A percentile compares a stretch with the other conserved stretches of the same genome.
Evolutionary conservation across 2,329 filamentous ascomycete species (phyloP).

Genomic region (Stagonosporopsis cucurbitacearum): DNA sequence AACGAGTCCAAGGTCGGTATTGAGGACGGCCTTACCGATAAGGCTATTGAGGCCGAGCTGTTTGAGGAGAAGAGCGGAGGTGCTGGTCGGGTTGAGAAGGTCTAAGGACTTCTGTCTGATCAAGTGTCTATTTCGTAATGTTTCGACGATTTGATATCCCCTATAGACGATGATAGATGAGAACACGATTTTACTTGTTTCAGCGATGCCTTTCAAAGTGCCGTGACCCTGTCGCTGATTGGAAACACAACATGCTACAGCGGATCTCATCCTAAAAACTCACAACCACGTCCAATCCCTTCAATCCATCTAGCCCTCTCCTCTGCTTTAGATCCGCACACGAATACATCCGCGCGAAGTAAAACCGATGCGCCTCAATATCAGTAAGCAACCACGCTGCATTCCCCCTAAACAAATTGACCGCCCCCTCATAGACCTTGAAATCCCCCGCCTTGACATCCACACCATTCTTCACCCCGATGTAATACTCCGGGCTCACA

Average conservation of each 20-base stretch:
- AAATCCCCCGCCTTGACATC: conserved; percentile 32
- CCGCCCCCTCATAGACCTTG: conserved; percentile 28
- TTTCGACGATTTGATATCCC: not conserved
- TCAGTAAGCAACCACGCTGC: conserved; percentile 36
- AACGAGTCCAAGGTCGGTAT: conserved; percentile 24
- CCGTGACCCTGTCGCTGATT: no score
- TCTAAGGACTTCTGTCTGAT: not conserved
- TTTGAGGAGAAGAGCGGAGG: conserved; percentile 22
- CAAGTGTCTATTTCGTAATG: not conserved
- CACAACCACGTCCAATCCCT: conserved; percentile 22
- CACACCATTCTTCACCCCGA: conserved; percentile 32
- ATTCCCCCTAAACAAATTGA: conserved; percentile 39
- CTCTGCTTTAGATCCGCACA: conserved; percentile 28
- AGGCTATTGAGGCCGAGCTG: conserved; percentile 13
- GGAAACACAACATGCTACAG: not conserved
- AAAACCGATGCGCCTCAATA: conserved; percentile 46
- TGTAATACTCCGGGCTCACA: conserved; percentile 71
- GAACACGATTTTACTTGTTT: not conserved
- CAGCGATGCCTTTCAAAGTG: not conserved
- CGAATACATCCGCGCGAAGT: conserved; percentile 35
- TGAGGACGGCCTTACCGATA: conserved; percentile 2
- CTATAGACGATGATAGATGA: conserved; percentile 1
- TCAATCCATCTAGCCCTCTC: conserved; percentile 17
- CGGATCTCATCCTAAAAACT: conserved; percentile 11
- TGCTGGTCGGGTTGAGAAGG: conserved; percentile 17